phyloP scores from a whole-genome alignment of 352 stramenopile species.

The Vaucheria bursata region DNA sequence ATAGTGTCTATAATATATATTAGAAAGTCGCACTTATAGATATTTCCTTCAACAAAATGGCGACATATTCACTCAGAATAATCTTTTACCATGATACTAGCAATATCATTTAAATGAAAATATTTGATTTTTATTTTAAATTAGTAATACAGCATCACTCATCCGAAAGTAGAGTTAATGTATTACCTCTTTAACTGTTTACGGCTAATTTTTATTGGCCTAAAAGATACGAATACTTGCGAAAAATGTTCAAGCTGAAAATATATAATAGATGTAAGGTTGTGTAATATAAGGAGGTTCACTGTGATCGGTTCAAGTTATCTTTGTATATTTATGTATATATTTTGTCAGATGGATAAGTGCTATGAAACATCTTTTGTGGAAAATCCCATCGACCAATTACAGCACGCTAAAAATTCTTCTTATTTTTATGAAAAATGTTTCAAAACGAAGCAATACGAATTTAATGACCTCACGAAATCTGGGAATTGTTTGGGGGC shows the following conservation, averaged over 20 bases:
- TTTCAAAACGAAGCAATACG: constrained; percentile 10
- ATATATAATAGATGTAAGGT: not conserved
- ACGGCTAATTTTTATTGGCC: not conserved
- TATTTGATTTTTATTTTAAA: too few species aligned
- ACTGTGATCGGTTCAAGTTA: constrained; percentile 22
- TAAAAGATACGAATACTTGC: not conserved
- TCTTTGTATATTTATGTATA: constrained; percentile 10
- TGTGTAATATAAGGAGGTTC: not conserved
- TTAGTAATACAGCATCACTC: too few species aligned
- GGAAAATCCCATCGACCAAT: constrained; percentile 27
- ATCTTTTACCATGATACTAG: too few species aligned
- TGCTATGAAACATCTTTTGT: constrained; percentile 41
- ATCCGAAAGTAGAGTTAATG: not conserved
- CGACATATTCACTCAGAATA: too few species aligned
- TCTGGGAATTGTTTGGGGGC: constrained; percentile 37
- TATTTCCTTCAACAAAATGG: too few species aligned
- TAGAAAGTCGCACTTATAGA: too few species aligned
- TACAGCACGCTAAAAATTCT: constrained; percentile 34
- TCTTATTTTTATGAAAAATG: constrained; percentile 27
- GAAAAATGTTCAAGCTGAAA: not conserved
- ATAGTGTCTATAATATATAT: too few species aligned
- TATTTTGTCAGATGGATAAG: constrained; percentile 20
- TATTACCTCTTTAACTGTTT: not conserved
- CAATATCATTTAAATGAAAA: too few species aligned
- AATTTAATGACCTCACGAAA: constrained; percentile 44